Evolutionary conservation across 73 alveolate species (phyloP).

Genomic region (Stentor coeruleus): DNA sequence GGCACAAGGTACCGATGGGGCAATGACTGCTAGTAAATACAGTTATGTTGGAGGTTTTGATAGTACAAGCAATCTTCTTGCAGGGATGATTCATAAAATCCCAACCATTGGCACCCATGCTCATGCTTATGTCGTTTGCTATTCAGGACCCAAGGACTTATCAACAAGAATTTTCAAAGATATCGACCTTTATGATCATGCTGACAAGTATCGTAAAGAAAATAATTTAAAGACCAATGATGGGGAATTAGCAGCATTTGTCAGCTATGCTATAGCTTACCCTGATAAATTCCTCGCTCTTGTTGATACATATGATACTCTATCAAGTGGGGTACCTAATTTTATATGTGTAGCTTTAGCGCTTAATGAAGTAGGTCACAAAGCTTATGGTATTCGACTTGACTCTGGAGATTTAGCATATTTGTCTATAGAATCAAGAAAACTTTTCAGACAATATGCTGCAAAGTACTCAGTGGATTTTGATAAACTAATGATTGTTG

Average conservation of each 20-base stretch:
- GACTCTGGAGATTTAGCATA: conserved; percentile 88
- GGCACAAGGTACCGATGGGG: conserved; percentile 96
- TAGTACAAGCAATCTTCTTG: conserved; percentile 74
- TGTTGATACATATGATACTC: conserved; percentile 70
- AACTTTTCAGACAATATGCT: conserved; percentile 34
- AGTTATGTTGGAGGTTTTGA: conserved; percentile 81
- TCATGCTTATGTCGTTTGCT: conserved; percentile 74
- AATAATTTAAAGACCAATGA: conserved; percentile 22
- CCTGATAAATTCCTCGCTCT: conserved; percentile 63
- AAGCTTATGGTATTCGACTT: conserved; percentile 72
- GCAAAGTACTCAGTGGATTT: conserved; percentile 38
- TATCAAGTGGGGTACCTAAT: conserved; percentile 63
- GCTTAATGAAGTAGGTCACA: conserved; percentile 54
- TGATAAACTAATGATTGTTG: conserved; percentile 49
- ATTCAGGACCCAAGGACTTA: conserved; percentile 41
- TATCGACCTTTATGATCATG: conserved; percentile 43
- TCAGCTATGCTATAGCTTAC: conserved; percentile 41
- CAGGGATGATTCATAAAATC: conserved; percentile 43
- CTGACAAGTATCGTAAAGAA: conserved; percentile 52
- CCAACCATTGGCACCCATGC: conserved; percentile 77
- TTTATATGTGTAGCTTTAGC: conserved; percentile 70
- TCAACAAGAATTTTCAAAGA: conserved; percentile 50
- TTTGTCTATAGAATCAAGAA: conserved; percentile 45
- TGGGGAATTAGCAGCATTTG: conserved; percentile 45
- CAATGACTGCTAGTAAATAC: conserved; percentile 71